phyloP scores from a whole-genome alignment of 2,329 filamentous ascomycete species.

The Aspergillus sp. region DNA sequence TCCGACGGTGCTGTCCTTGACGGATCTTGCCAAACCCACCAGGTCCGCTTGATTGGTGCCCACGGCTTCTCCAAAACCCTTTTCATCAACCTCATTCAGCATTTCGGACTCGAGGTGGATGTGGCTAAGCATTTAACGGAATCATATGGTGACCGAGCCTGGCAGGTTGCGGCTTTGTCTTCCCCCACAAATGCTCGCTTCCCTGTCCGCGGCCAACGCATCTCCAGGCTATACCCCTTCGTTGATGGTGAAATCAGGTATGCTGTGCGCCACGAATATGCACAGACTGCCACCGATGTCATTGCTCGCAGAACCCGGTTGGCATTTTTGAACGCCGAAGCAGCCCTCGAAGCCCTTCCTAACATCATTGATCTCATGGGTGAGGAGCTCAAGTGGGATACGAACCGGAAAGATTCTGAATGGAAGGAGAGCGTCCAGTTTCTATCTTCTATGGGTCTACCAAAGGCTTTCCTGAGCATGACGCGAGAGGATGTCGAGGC shows the following conservation, averaged over 20 bases:
- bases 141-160: slow-evolving; percentile 89
- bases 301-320: slow-evolving; percentile 80
- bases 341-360: slow-evolving; percentile 81
- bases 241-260: slow-evolving; percentile 91
- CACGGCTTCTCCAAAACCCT: slow-evolving; percentile 88
- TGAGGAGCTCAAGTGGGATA: slow-evolving; percentile 78
- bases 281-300: slow-evolving; percentile 86
- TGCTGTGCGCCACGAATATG: slow-evolving; percentile 84
- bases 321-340: slow-evolving; percentile 89
- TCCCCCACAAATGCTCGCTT: slow-evolving; percentile 75
- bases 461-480: slow-evolving; percentile 57
- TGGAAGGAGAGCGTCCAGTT: slow-evolving; percentile 71
- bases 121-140: slow-evolving; percentile 85
- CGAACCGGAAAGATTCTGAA: slow-evolving; percentile 70
- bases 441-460: slow-evolving; percentile 63
- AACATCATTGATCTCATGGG: slow-evolving; percentile 86
- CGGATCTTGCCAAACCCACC: slow-evolving; percentile 79
- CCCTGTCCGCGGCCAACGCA: slow-evolving; percentile 77
- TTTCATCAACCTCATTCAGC: slow-evolving; percentile 93
- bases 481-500: slow-evolving; percentile 61
- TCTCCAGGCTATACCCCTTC: slow-evolving; percentile 81
- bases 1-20: slow-evolving; percentile 71
- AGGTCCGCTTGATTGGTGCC: slow-evolving; percentile 76
- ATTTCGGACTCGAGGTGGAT: slow-evolving; percentile 88
- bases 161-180: slow-evolving; percentile 83